Conservation (phyloP, 305 asterid genomes). For the Rubia balearica region DNA sequence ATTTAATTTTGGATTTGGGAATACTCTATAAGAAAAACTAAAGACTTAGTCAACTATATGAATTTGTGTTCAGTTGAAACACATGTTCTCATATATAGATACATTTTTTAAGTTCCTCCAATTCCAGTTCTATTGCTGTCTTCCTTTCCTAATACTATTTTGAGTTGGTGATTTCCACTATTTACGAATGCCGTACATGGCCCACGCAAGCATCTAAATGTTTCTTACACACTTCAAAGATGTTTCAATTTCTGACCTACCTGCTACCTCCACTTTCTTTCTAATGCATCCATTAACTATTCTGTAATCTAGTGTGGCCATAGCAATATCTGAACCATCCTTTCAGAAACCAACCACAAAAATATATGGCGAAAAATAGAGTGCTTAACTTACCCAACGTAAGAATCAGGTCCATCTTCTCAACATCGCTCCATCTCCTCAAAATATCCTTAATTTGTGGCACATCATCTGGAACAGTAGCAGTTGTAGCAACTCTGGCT, state of each 20-base stretch:
- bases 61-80: background rate
- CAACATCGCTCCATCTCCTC: slow-evolving; percentile 81
- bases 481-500: slow-evolving; percentile 61
- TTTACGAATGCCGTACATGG: background rate
- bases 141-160: too few species aligned
- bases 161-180: background rate
- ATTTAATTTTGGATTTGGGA: background rate
- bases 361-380: background rate
- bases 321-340: background rate
- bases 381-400: slow-evolving; percentile 57
- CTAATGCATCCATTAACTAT: background rate
- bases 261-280: background rate
- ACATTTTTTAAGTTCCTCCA: background rate
- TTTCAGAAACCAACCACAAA: background rate
- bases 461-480: slow-evolving; percentile 78
- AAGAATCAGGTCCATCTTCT: slow-evolving; percentile 84
- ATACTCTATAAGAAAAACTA: background rate
- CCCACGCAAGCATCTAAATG: background rate
- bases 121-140: background rate
- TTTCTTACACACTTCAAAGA: background rate
- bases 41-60: background rate
- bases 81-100: background rate
- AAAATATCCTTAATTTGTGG: slow-evolving; percentile 57
- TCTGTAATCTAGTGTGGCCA: background rate
- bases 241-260: background rate